phyloP scores from a whole-genome alignment of 164 flowering plant species.

The Echeveria elegans region DNA sequence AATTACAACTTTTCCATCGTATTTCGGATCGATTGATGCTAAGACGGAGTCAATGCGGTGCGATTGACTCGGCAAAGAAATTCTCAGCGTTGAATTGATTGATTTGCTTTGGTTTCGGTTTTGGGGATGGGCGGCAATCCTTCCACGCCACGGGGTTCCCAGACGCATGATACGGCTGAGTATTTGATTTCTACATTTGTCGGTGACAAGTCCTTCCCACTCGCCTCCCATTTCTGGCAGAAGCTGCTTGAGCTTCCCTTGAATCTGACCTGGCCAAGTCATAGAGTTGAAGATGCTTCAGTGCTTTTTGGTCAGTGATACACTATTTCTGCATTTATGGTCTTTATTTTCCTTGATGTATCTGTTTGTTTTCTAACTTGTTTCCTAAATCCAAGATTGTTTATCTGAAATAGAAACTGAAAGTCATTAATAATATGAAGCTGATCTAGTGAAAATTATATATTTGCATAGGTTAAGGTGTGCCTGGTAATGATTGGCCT shows the following conservation, averaged over 20 bases:
- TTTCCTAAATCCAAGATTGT: background rate
- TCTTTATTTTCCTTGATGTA: background rate
- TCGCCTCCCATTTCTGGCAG: conserved; percentile 80
- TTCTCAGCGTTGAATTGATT: background rate
- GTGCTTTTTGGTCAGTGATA: conserved; percentile 46
- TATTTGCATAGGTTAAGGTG: too few species aligned
- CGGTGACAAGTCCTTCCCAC: conserved; percentile 69
- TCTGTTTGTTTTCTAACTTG: background rate
- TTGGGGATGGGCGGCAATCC: conserved; percentile 67
- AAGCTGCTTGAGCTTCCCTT: conserved; percentile 80
- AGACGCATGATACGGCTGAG: conserved; percentile 66
- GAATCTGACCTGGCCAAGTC: conserved; percentile 53
- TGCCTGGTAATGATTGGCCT: too few species aligned
- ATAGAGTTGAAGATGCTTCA: conserved; percentile 65
- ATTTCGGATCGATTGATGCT: background rate
- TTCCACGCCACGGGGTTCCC: conserved; percentile 61
- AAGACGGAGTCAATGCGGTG: conserved; percentile 4
- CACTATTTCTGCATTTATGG: background rate
- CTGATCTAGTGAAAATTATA: too few species aligned
- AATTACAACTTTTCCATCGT: too few species aligned
- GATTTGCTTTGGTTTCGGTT: background rate
- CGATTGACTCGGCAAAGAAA: background rate
- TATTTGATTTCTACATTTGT: conserved; percentile 64
- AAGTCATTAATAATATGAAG: too few species aligned
- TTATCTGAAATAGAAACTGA: too few species aligned